These are phyloP conservation scores for Afroboletus lepidellus DNA, from an alignment of 1,284 basidiomycete species.

Conservation along the genomic window DNA sequence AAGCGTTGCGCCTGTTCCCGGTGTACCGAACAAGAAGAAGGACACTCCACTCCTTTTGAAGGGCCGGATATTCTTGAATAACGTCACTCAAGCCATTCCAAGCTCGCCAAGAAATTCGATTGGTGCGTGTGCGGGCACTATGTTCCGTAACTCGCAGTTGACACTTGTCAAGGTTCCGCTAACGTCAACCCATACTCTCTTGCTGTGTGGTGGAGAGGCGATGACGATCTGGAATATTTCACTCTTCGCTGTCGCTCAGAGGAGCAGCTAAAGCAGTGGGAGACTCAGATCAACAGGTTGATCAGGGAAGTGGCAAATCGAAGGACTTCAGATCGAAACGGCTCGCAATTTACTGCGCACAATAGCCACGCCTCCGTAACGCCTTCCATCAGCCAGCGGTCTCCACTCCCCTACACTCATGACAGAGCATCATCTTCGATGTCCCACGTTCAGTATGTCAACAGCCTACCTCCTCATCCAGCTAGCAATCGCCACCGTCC, in stretches of 20 bases:
- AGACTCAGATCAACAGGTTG: conserved; percentile 82
- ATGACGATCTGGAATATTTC: conserved; percentile 91
- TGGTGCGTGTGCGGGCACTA: conserved; percentile 46
- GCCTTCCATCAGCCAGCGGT: conserved; percentile 26
- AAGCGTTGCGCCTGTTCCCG: conserved; percentile 45
- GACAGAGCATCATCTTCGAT: conserved; percentile 45
- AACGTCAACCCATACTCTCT: conserved; percentile 59
- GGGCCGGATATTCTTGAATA: conserved; percentile 96
- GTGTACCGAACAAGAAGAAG: conserved; percentile 63
- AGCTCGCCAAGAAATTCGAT: conserved; percentile 54
- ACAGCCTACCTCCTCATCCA: conserved; percentile 37
- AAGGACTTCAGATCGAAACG: conserved; percentile 58
- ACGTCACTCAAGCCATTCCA: conserved; percentile 79
- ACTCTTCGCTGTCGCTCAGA: conserved; percentile 91
- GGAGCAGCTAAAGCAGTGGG: conserved; percentile 93
- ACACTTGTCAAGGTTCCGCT: conserved; percentile 38
- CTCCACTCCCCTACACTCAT: conserved; percentile 37
- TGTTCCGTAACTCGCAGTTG: conserved; percentile 4
- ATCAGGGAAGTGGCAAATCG: conserved; percentile 71
- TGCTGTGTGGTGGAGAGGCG: conserved; percentile 92
- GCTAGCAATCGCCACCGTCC: conserved; percentile 40
- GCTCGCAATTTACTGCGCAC: conserved; percentile 41
- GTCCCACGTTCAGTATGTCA: conserved; percentile 30
- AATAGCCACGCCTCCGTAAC: conserved; percentile 29
- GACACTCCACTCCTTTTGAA: conserved; percentile 87